These are phyloP conservation scores for Leccinum longicurvipes DNA, from an alignment of 768 basidiomycete species.

Conservation along the genomic window DNA sequence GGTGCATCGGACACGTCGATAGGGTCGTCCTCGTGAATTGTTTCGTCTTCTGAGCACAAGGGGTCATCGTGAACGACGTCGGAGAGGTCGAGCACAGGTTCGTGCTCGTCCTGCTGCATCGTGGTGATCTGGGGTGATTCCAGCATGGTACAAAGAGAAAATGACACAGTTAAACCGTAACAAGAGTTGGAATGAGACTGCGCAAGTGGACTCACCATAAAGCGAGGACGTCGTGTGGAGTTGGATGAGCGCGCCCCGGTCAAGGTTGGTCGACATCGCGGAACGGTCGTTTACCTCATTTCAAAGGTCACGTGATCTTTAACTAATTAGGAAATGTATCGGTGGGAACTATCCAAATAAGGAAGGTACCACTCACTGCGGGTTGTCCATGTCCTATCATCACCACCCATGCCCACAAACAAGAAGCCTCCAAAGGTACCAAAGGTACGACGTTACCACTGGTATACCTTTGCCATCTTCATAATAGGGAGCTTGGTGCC, in stretches of 20 bases:
- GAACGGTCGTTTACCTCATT: slow-evolving; percentile 26
- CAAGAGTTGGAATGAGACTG: background rate
- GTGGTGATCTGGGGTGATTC: slow-evolving; percentile 13
- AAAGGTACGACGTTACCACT: slow-evolving; percentile 62
- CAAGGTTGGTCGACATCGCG: slow-evolving; percentile 8
- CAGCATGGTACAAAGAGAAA: background rate
- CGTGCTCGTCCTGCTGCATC: slow-evolving; percentile 56
- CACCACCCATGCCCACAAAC: slow-evolving; percentile 31
- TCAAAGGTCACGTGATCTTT: slow-evolving; percentile 22
- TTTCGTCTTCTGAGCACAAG: slow-evolving; percentile 53
- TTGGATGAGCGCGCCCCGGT: slow-evolving; percentile 21
- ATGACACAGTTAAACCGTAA: background rate
- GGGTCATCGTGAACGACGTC: slow-evolving; percentile 84
- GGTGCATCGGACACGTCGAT: slow-evolving; percentile 31
- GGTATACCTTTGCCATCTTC: slow-evolving; percentile 76
- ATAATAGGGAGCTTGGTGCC: slow-evolving; percentile 89
- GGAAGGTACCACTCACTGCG: background rate
- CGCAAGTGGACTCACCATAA: slow-evolving; percentile 11
- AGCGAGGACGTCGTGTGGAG: slow-evolving; percentile 17
- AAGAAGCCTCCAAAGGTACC: slow-evolving; percentile 62
- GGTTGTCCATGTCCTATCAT: slow-evolving; percentile 6
- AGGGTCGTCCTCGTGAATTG: slow-evolving; percentile 28
- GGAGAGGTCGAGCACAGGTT: slow-evolving; percentile 66
- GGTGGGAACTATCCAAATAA: background rate
- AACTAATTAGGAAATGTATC: slow-evolving; percentile 9